Percentiles rank a stretch among this genome's conserved stretches.
Evolutionary conservation across 192 early-diverging fungal genomes (phyloP).

Genomic region (Coemansia nantahalensis): DNA sequence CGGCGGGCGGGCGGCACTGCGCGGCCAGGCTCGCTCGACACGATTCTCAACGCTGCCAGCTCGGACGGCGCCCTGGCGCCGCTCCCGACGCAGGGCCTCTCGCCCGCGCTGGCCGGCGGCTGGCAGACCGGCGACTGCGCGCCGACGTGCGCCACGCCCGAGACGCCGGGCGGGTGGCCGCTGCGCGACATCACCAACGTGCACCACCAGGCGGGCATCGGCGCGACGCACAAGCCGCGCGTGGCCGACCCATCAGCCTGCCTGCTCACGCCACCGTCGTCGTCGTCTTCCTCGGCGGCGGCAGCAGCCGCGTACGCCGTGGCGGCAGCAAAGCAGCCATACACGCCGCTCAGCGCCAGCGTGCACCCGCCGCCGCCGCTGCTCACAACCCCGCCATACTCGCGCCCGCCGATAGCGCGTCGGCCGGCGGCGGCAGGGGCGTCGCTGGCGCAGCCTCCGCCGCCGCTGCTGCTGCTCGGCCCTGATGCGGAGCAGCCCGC

Average conservation of each 20-base stretch:
- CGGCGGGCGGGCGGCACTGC: constrained; percentile 1
- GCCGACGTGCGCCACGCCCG: neutral
- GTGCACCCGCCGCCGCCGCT: neutral
- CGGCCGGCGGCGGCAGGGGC: neutral
- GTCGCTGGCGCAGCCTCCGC: constrained; percentile 1
- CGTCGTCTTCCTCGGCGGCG: constrained; percentile 3
- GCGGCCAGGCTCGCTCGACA: constrained; percentile 21
- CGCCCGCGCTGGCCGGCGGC: neutral
- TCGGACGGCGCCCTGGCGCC: constrained; percentile 1
- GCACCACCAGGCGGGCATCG: neutral
- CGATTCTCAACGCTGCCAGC: constrained; percentile 16
- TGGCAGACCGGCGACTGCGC: neutral
- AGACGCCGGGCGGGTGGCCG: constrained; percentile 11
- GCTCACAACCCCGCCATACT: constrained; percentile 6
- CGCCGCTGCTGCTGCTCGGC: neutral
- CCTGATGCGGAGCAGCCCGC: too few relatives aligned
- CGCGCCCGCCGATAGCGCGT: constrained; percentile 5
- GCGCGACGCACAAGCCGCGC: neutral
- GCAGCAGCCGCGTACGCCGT: neutral
- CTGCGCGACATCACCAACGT: constrained; percentile 41
- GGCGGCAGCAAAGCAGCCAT: too few relatives aligned
- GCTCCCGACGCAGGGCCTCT: too few relatives aligned
- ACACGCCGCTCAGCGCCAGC: neutral
- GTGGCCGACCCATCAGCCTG: neutral
- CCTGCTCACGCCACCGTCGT: constrained; percentile 39